A percentile compares a stretch with the other conserved stretches of the same genome.
phyloP scores from a whole-genome alignment of 2,329 filamentous ascomycete species.

The Aspergillus sp. region DNA sequence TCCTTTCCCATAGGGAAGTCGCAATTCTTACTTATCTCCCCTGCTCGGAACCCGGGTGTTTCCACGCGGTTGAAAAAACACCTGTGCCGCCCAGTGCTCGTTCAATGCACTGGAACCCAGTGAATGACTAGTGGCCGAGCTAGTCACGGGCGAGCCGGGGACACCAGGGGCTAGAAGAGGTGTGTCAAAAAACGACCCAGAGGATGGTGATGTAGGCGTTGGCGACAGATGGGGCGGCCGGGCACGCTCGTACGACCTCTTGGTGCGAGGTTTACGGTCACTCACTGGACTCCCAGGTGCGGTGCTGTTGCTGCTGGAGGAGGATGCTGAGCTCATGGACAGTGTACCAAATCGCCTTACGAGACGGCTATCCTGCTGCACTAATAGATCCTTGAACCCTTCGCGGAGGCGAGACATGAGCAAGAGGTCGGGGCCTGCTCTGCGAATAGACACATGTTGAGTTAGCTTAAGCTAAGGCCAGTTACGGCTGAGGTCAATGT shows the following conservation, averaged over 20 bases:
- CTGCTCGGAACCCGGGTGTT: constrained; percentile 29
- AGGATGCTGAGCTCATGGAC: constrained; percentile 26
- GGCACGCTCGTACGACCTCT: constrained; percentile 37
- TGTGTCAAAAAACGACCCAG: constrained; percentile 29
- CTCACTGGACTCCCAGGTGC: constrained; percentile 29
- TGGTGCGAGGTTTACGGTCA: constrained; percentile 29
- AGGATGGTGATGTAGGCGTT: constrained; percentile 29
- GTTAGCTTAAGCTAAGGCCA: constrained; percentile 10
- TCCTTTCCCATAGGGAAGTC: neutral
- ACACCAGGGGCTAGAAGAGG: constrained; percentile 33
- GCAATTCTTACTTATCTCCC: constrained; percentile 31
- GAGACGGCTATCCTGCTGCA: constrained; percentile 31
- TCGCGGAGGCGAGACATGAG: constrained; percentile 28
- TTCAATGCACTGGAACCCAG: constrained; percentile 25
- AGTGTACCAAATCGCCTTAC: constrained; percentile 26
- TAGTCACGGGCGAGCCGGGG: constrained; percentile 35
- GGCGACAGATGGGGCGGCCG: constrained; percentile 29
- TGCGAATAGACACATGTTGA: constrained; percentile 10
- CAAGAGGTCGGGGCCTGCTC: constrained; percentile 26
- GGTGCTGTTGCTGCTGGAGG: constrained; percentile 26
- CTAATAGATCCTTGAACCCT: constrained; percentile 27
- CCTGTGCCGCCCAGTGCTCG: constrained; percentile 45
- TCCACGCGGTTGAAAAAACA: constrained; percentile 34
- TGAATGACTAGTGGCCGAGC: constrained; percentile 33
- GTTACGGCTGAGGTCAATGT: neutral